phyloP scores from a whole-genome alignment of 2,329 filamentous ascomycete genomes.

The Cladophialophora chaetospira region DNA sequence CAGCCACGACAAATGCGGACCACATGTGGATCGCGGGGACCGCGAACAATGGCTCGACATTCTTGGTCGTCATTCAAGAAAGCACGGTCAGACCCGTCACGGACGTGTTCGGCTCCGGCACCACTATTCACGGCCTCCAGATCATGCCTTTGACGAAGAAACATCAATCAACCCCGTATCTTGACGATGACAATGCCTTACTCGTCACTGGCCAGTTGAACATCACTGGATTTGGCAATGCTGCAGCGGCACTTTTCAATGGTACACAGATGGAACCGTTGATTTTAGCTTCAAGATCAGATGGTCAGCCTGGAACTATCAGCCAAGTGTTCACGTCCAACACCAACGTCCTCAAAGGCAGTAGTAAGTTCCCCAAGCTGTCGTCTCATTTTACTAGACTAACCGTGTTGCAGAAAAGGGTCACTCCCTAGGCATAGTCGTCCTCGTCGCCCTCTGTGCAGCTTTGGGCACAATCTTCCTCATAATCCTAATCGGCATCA shows the following conservation, averaged over 20 bases:
- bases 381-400: neutral
- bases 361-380: conserved; percentile 53
- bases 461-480: conserved; percentile 52
- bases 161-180: conserved; percentile 65
- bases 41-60: conserved; percentile 67
- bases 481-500: conserved; percentile 49
- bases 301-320: conserved; percentile 71
- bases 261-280: conserved; percentile 78
- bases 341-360: conserved; percentile 69
- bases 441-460: conserved; percentile 51
- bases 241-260: conserved; percentile 85
- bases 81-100: conserved; percentile 68
- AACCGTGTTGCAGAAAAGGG: conserved; percentile 36
- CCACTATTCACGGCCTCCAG: conserved; percentile 76
- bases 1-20: conserved; percentile 70
- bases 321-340: conserved; percentile 82
- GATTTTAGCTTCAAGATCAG: conserved; percentile 70
- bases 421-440: conserved; percentile 49
- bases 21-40: conserved; percentile 83
- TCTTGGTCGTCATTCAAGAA: conserved; percentile 80
- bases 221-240: conserved; percentile 74
- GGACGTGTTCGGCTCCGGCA: conserved; percentile 63
- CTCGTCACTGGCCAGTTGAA: conserved; percentile 83
- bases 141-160: conserved; percentile 70
- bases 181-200: conserved; percentile 70